phyloP scores from a whole-genome alignment of 208 protist genomes.

The Borovskyia barvae region DNA sequence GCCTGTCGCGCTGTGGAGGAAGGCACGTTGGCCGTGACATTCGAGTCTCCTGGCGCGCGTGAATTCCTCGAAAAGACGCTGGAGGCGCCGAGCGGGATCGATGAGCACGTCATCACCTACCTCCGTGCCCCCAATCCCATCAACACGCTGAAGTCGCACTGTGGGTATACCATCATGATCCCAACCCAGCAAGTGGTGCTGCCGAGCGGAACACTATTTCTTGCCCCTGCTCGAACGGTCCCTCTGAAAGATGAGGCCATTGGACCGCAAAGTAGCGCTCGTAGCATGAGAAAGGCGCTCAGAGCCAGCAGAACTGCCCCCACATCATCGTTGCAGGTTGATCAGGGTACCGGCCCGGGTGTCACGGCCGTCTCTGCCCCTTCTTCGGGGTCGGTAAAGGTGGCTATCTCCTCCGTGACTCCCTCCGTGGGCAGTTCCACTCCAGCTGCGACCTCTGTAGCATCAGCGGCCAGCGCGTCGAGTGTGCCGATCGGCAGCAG shows the following conservation, averaged over 20 bases:
- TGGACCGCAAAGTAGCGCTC: no score
- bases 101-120: conserved; percentile 73
- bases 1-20: conserved; percentile 76
- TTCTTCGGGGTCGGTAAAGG: no score
- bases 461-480: not conserved
- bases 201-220: conserved; percentile 24
- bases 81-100: conserved; percentile 12
- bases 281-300: no score
- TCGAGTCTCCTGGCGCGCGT: conserved; percentile 82
- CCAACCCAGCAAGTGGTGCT: conserved; percentile 30
- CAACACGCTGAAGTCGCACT: conserved; percentile 87
- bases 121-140: conserved; percentile 85
- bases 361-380: no score
- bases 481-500: not conserved
- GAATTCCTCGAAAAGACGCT: conserved; percentile 69
- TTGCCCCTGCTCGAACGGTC: conserved; percentile 5
- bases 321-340: no score
- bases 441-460: not conserved
- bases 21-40: conserved; percentile 75
- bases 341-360: no score
- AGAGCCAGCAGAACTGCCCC: no score
- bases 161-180: conserved; percentile 79
- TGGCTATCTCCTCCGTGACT: no score
- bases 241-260: no score
- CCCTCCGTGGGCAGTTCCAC: no score